Base-by-base conservation (phyloP, 2,329 filamentous ascomycete species). In the Nectriaceae sp. region DNA sequence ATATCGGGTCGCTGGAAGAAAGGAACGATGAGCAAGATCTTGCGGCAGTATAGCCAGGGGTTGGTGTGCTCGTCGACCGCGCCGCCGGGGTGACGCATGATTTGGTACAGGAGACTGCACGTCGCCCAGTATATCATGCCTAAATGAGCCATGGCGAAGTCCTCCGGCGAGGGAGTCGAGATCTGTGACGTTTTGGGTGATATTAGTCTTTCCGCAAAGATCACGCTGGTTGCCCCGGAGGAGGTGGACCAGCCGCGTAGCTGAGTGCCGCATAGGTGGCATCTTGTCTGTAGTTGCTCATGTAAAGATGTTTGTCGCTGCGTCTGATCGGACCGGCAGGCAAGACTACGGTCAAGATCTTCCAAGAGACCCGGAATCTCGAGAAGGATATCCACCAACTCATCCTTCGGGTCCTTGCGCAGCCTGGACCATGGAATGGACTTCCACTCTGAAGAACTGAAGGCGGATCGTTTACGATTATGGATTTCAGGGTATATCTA, bases 391-490 rank as follows among this genome's bases (percentile, higher is more conserved):
- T 46, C 38, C 2, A 46, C 15, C n/a, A 46, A 35, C 13, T 35
- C 26, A 35, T 46, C 44, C 16, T 42, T 46, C 4, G 44, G 44
- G 21, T 18, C 21, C 21, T 46, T 46, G 15, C 20, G 22, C 16
- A 11, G 2, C 44, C 29, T 21, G 6, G 21, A 22, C 44, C 44
- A 46, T 5, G 44, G 44, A 24, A 41, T 26, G 20, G 11, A 36
- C 15, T 46, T 46, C 44, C 44, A 46, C 24, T 36, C 37, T 15
- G 39, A 31, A 5, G 21, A n/a, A 6, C 29, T 37, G 19, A 46
- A 19, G 11, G 40, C 18, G 5, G 44, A 46, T 21, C 37, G 38
- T 19, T 35, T 37, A 18, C 39, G 29, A 15, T 18, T 6, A 11
- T 42, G 29, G n/a, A 46, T 26, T 15, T 37, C 38, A 18, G 11